Conservation (phyloP, 2,329 filamentous ascomycete genomes). For the Leptographium galeiforme region DNA sequence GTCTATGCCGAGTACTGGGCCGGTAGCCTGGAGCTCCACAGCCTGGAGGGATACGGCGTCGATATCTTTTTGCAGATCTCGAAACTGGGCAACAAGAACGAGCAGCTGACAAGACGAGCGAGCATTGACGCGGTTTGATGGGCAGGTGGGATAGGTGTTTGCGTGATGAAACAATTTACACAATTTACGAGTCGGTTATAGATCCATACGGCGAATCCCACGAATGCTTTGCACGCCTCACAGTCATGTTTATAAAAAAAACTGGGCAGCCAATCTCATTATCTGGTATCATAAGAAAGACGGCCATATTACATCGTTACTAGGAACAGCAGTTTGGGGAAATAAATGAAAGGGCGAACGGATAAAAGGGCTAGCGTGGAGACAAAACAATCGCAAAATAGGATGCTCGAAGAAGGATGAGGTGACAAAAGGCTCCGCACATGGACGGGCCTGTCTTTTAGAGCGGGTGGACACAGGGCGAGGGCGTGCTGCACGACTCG, state of each 20-base stretch:
- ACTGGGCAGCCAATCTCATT: constrained; percentile 23
- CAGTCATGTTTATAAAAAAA: constrained; percentile 5
- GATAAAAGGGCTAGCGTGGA: constrained; percentile 6
- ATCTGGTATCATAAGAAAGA: constrained; percentile 36
- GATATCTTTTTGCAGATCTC: constrained; percentile 95
- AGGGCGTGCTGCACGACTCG: background rate
- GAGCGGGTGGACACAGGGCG: background rate
- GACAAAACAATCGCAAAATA: constrained; percentile 1
- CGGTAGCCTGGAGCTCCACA: constrained; percentile 79
- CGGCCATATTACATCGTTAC: constrained; percentile 34
- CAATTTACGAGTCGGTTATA: background rate
- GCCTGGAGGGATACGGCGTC: constrained; percentile 86
- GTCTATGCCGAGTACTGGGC: constrained; percentile 99
- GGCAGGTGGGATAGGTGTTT: background rate
- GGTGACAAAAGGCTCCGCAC: background rate
- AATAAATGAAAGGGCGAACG: background rate
- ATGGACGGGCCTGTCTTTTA: background rate
- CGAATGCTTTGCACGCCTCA: background rate
- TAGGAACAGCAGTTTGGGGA: constrained; percentile 21
- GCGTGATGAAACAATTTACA: background rate
- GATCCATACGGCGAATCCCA: background rate
- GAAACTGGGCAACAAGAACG: constrained; percentile 94
- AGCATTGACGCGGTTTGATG: constrained; percentile 61
- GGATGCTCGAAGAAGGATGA: constrained; percentile 1
- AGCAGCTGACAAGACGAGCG: constrained; percentile 70